Percentiles rank a stretch among this genome's conserved stretches.
phyloP scores from a whole-genome alignment of 495 filamentous ascomycete genomes.

The Xylaria castorea region DNA sequence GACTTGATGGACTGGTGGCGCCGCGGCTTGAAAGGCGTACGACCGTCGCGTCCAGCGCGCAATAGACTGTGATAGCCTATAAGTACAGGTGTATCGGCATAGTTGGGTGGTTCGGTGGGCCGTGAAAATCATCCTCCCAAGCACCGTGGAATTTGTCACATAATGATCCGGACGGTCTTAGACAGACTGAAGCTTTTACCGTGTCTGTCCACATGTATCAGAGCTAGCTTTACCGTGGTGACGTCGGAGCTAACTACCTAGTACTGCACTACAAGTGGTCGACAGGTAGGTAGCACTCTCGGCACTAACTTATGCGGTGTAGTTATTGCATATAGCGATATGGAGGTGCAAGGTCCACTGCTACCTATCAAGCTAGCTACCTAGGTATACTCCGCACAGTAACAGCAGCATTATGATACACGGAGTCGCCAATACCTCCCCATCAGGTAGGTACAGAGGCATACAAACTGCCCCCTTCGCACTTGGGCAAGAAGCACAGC shows the following conservation, averaged over 20 bases:
- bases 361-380: too few species aligned
- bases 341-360: background rate
- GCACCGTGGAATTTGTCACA: constrained; percentile 19
- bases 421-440: constrained; percentile 5
- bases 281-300: background rate
- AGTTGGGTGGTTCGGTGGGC: constrained; percentile 28
- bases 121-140: constrained; percentile 38
- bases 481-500: background rate
- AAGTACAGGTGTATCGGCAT: constrained; percentile 22
- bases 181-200: constrained; percentile 17
- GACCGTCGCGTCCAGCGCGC: constrained; percentile 46
- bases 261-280: too few species aligned
- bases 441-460: constrained; percentile 5
- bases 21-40: constrained; percentile 80
- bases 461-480: background rate
- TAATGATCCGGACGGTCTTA: constrained; percentile 8
- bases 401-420: background rate
- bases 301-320: too few species aligned
- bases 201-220: background rate
- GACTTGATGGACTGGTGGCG: constrained; percentile 80
- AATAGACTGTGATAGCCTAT: background rate
- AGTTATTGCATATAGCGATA: background rate
- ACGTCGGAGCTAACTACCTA: constrained; percentile 17
- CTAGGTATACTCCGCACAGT: constrained; percentile 14
- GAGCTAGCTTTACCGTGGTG: background rate